Base-by-base conservation (phyloP, 2,329 filamentous ascomycete species). In the Coniochaeta hoffmannii region DNA sequence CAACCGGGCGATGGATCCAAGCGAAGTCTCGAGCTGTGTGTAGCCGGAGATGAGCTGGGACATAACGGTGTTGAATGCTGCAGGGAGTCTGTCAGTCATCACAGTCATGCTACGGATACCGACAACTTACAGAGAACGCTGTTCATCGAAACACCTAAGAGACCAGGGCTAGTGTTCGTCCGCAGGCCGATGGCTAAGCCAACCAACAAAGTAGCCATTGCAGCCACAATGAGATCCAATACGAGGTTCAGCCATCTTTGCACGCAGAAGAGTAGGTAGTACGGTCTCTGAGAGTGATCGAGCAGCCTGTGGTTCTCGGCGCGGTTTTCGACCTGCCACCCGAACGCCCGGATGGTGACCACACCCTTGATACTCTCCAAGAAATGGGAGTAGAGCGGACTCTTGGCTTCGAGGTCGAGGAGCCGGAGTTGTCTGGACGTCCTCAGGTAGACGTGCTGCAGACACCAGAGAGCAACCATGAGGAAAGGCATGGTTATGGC, bases 301-400 rank as follows among this genome's bases (percentile, higher is more conserved):
- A 92, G 72, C 6, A 90, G 80, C 1, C 90, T 89, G 0, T 89
- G 88, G 17, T 83, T 88, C 71, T 97, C 94, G 56, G 93, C 91
- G 69, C 97, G 97, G 69, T 97, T 97, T 59, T 94, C 94, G 22
- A 93, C 94, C 59, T 94, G 94, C 71, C 94, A 97, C 62, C 94
- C 94, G 57, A 99, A 59, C 4, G 59, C 59, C 5, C 59, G 57
- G 36, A 86, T 85, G 57, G 88, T 85, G 3, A 81, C 82, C 57
- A 87, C 83, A 3, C 79, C 75, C 6, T 76, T 76, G 30, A 79
- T 85, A 79, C 53, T 87, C 78, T 28, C 87, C 86, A 22, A 85
- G 38, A 58, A 55, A 49, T 38, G 52, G 15, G 15, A 67, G 58
- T 80, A 83, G 0, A 85, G 67, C 0, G 81, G 81, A 1, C 77